Percentiles rank a stretch among this genome's conserved stretches.
Conservation (phyloP, 257 asterid genomes). For the Ballota nigra region DNA sequence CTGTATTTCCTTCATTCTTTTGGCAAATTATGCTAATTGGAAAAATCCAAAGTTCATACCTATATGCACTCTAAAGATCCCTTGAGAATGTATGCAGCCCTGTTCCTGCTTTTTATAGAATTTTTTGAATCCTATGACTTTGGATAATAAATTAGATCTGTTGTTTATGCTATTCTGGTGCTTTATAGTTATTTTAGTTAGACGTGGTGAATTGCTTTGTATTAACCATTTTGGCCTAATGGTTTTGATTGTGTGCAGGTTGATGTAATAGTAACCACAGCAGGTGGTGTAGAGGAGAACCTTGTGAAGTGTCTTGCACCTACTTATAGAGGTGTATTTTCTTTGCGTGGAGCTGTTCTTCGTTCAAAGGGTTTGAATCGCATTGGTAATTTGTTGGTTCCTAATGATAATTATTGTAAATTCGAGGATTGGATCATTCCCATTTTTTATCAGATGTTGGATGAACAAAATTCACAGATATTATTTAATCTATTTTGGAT, state of each 20-base stretch:
- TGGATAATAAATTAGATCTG: background rate
- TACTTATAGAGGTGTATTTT: constrained; percentile 78
- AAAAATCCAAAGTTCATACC: background rate
- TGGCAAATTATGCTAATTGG: background rate
- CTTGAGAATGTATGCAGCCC: background rate
- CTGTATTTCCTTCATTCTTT: background rate
- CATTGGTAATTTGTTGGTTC: constrained; percentile 88
- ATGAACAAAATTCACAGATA: constrained; percentile 73
- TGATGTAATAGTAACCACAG: constrained; percentile 94
- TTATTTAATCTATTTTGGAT: background rate
- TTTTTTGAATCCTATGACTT: background rate
- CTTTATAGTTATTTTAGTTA: background rate
- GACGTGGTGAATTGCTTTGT: background rate
- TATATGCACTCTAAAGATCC: background rate
- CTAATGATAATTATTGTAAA: constrained; percentile 92
- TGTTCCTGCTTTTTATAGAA: too few species aligned
- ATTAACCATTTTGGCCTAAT: background rate
- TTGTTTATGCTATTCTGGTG: background rate
- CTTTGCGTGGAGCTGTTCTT: constrained; percentile 75
- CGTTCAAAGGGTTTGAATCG: constrained; percentile 92
- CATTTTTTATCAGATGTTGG: constrained; percentile 82
- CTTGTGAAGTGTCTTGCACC: constrained; percentile 96
- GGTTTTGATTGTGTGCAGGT: constrained; percentile 48
- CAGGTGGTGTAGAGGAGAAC: constrained; percentile 98
- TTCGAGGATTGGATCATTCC: constrained; percentile 97